These are phyloP conservation scores for Cytospora chrysosperma DNA, from an alignment of 2,329 filamentous ascomycete species.

Conservation along the genomic window DNA sequence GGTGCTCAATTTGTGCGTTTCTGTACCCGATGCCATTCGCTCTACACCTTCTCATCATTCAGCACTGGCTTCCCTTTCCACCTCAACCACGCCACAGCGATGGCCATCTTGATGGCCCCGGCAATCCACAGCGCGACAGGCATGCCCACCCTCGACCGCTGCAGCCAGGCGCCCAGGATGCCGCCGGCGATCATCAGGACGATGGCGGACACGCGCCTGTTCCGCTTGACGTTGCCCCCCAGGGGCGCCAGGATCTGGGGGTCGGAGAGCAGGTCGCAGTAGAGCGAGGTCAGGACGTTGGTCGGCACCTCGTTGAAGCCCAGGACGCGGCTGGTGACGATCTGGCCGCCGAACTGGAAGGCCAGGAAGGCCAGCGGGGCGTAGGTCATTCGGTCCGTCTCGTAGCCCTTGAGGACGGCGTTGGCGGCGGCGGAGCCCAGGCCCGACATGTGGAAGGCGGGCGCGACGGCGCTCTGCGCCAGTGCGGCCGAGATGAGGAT, in stretches of 20 bases:
- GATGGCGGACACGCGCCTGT: slow-evolving; percentile 45
- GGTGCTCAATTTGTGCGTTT: neutral
- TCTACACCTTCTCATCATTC: slow-evolving; percentile 8
- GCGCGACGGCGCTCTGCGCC: slow-evolving; percentile 46
- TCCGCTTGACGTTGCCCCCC: slow-evolving; percentile 48
- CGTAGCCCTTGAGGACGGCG: slow-evolving; percentile 24
- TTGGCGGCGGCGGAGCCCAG: slow-evolving; percentile 41
- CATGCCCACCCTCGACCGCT: slow-evolving; percentile 42
- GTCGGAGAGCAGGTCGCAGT: slow-evolving; percentile 55
- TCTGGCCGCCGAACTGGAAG: slow-evolving; percentile 56
- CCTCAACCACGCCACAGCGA: slow-evolving; percentile 35
- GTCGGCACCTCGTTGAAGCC: slow-evolving; percentile 56
- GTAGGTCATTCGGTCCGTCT: slow-evolving; percentile 39
- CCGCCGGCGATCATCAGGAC: slow-evolving; percentile 46
- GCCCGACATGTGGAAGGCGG: slow-evolving; percentile 37
- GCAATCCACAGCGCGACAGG: slow-evolving; percentile 46
- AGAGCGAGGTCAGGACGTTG: slow-evolving; percentile 54
- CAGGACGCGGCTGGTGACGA: slow-evolving; percentile 50
- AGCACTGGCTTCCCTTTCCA: slow-evolving; percentile 23
- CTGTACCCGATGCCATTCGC: too few species aligned
- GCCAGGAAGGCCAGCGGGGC: slow-evolving; percentile 47
- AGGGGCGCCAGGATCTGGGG: slow-evolving; percentile 44
- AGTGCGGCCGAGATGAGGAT: slow-evolving; percentile 54
- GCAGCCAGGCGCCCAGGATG: slow-evolving; percentile 48
- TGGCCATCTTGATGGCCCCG: slow-evolving; percentile 43